Evolutionary conservation across 2,329 filamentous ascomycete species (phyloP), one percentile per base, ranked within the genome.

Genomic region (Cadophora malorum): DNA sequence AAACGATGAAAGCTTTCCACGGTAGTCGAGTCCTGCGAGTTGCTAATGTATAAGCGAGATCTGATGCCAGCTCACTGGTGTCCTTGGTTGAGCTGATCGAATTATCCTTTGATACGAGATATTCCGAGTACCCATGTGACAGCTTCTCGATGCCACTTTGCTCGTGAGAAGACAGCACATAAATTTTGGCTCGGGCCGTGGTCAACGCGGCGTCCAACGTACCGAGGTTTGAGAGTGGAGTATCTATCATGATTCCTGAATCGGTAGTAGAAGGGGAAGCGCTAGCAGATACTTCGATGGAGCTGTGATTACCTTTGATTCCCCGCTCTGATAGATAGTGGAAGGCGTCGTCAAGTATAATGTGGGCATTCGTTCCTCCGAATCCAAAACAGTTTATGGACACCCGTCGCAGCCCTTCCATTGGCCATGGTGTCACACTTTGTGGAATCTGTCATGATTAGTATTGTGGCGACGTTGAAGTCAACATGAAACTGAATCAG

Each of bases 361-460:
- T 49, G 16, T 64, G 63, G 1, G 76, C 78, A 69, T 77, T 78
- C 0, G 70, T 74, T 0, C 76, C 75, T 23, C 76, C 76, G 41
- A 75, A 77, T 28, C 76, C 76, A 65, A 77, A 78, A 31, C 71
- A 74, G 58, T 78, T 78, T 47, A 78, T 67, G 68, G 82, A 84
- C 67, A 84, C 80, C 21, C 63, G 35, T 71, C 81, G 83, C 68
- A 81, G 81, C 77, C 85, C 85, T 47, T 58, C 66, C 33, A 64
- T 62, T 23, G 74, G 73, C 74, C 74, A 76, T 6, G 72, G 72
- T 47, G 50, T 64, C 12, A 58, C 33, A 19, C 50, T 56, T 64
- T 56, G 31, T 12, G 63, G 63, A 7, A 64, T 41, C 63, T 64
- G 50, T n/a, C 6, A 12, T 21, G 7, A 12, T 45, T 5, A 41